Evolutionary conservation across 352 stramenopile species (phyloP), one percentile per base, ranked within the genome.

Genomic region (Globisporangium heterothallicum): DNA sequence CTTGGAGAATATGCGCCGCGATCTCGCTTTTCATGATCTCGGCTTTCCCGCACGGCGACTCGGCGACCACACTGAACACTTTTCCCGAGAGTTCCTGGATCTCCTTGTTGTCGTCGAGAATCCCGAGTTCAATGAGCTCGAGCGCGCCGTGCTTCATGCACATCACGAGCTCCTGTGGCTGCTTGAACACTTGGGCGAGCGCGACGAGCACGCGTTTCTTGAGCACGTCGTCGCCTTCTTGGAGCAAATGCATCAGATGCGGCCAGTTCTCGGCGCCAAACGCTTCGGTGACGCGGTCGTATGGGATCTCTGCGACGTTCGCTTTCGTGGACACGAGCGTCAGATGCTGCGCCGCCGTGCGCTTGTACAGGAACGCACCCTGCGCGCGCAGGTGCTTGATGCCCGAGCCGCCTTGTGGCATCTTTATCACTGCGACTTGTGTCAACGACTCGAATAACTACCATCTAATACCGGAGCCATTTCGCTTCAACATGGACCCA

Each of bases 261-360:
- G 80, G 73, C 46, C 78, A 85, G 59, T 91, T 88, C 21, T 86
- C 78, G 18, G 61, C 62, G 6, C 77, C 80, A 30, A 86, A 91
- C 14, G 75, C 78, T 57, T 88, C 78, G 7, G 65, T 67, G 25
- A 89, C 78, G 25, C 73, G 68, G 40, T 88, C 74, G 58, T 86
- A 74, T 26, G 77, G 64, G 34, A 68, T 54, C 27, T 86, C 71
- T 19, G 60, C 63, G 14, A 85, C 66, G 26, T 87, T 70, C 35
- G 50, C 59, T 60, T 77, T 83, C 42, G 65, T 64, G 2, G 68
- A 59, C 30, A 88, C 62, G 22, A 86, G 65, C 25, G 71, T 66
- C 56, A 91, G 61, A 57, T 88, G 79, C 58, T 86, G 71, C 22
- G 43, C 14, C 5, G 72, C 75, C 29, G 74, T 74, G n/a, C 77